Conservation (phyloP, 2,329 filamentous ascomycete species). For the Beauveria sp. region DNA sequence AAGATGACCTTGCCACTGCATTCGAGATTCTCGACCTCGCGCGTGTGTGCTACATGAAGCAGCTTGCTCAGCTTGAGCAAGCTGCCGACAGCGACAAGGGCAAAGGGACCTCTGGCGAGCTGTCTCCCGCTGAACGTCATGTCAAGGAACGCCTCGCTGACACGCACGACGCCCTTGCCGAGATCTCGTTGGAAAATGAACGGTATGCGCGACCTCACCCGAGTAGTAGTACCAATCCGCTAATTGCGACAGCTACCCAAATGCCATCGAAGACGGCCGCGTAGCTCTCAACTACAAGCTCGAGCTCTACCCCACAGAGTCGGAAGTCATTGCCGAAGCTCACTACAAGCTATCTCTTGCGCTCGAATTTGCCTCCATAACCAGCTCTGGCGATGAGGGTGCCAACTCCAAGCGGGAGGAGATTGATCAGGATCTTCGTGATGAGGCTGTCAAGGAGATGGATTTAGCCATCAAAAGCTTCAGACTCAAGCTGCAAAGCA, state of each 20-base stretch:
- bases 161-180: conserved; percentile 86
- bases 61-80: conserved; percentile 35
- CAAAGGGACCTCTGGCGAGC: conserved; percentile 33
- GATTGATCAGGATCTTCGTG: conserved; percentile 61
- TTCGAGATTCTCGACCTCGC: conserved; percentile 81
- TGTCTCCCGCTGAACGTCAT: conserved; percentile 41
- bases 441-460: conserved; percentile 64
- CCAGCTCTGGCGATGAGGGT: conserved; percentile 45
- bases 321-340: conserved; percentile 82
- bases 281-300: conserved; percentile 72
- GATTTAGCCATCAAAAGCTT: conserved; percentile 68
- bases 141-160: conserved; percentile 84
- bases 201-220: conserved; percentile 35
- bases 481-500: conserved; percentile 60
- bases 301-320: conserved; percentile 70
- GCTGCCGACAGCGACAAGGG: conserved; percentile 31
- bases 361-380: conserved; percentile 84
- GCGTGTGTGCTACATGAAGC: conserved; percentile 55
- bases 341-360: conserved; percentile 96
- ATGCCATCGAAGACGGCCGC: conserved; percentile 78
- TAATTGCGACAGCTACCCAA: conserved; percentile 52
- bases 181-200: conserved; percentile 96
- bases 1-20: conserved; percentile 69
- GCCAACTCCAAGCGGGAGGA: conserved; percentile 37
- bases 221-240: background rate